Evolutionary conservation across 1,284 basidiomycete species (phyloP).

Genomic region (Moesziomyces parantarcticus): DNA sequence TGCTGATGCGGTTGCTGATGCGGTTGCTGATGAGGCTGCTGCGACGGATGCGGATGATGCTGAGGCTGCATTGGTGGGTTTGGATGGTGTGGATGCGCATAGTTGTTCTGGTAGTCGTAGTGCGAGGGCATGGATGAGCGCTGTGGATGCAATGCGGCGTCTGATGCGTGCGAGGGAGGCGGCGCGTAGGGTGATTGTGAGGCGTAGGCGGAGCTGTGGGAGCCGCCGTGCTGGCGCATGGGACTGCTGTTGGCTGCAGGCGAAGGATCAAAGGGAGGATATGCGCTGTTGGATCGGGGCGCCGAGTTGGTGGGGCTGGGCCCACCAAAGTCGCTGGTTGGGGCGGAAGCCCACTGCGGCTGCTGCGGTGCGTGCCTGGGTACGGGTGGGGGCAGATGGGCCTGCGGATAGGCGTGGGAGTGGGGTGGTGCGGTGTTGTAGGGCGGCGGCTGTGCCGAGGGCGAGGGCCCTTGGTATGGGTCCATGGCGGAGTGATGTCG

Average conservation of each 20-base stretch:
- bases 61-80: background rate
- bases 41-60: background rate
- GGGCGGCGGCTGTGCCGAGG: background rate
- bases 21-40: constrained; percentile 21
- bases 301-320: constrained; percentile 27
- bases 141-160: constrained; percentile 21
- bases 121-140: constrained; percentile 11
- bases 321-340: constrained; percentile 27
- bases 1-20: constrained; percentile 24
- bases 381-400: constrained; percentile 13
- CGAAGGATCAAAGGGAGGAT: constrained; percentile 14
- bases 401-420: constrained; percentile 19
- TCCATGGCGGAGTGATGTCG: constrained; percentile 44
- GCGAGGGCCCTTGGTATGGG: constrained; percentile 23
- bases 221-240: constrained; percentile 24
- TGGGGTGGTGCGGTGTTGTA: too few relatives aligned
- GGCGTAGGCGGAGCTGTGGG: constrained; percentile 17
- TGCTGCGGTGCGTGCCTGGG: too few relatives aligned
- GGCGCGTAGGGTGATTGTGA: constrained; percentile 23
- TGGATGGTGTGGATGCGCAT: constrained; percentile 27
- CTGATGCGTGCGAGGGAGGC: constrained; percentile 16
- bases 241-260: constrained; percentile 17
- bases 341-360: constrained; percentile 20
- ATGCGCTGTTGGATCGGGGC: constrained; percentile 28
- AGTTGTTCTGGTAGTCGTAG: constrained; percentile 21